Evolutionary conservation across 805 yeast genomes (phyloP).

Genomic region (Saccharomycopsis selenospora): DNA sequence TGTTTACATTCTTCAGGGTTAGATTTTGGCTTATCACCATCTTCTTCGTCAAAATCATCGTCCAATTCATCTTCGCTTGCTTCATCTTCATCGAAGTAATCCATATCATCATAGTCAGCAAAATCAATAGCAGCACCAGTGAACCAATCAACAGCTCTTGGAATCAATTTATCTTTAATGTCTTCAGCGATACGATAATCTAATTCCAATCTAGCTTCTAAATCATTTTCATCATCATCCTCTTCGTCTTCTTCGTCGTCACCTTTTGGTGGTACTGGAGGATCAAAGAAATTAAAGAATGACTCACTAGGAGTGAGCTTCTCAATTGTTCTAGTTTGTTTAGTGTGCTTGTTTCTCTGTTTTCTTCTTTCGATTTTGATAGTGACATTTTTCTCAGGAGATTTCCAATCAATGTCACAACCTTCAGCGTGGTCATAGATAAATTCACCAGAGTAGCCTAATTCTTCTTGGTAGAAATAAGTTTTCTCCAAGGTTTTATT

Average conservation of each 20-base stretch:
- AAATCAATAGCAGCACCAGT: constrained; percentile 93
- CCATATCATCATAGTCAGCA: constrained; percentile 26
- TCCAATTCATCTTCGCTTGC: constrained; percentile 54
- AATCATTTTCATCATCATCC: constrained; percentile 61
- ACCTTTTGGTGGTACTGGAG: constrained; percentile 65
- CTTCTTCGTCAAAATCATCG: constrained; percentile 59
- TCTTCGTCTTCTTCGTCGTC: constrained; percentile 50
- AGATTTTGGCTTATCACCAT: constrained; percentile 39
- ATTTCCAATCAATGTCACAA: constrained; percentile 72
- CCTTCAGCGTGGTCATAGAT: constrained; percentile 98
- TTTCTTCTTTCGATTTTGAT: constrained; percentile 86
- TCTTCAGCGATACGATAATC: constrained; percentile 97
- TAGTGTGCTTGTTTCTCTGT: constrained; percentile 94
- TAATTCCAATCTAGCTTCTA: constrained; percentile 78
- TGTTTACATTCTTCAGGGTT: constrained; percentile 77
- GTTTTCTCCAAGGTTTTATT: constrained; percentile 72
- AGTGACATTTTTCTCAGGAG: constrained; percentile 76
- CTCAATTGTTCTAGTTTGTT: constrained; percentile 93
- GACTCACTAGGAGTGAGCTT: constrained; percentile 91
- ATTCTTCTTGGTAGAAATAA: constrained; percentile 87
- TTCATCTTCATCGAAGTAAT: constrained; percentile 52
- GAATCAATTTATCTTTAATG: constrained; percentile 89
- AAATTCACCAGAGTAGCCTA: constrained; percentile 92
- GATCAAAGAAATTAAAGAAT: constrained; percentile 91
- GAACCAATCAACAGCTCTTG: constrained; percentile 97